A percentile compares a stretch with the other conserved stretches of the same genome.
These are phyloP conservation scores for Coprinopsis marcescibilis DNA, from an alignment of 768 basidiomycete genomes.

Conservation along the genomic window DNA sequence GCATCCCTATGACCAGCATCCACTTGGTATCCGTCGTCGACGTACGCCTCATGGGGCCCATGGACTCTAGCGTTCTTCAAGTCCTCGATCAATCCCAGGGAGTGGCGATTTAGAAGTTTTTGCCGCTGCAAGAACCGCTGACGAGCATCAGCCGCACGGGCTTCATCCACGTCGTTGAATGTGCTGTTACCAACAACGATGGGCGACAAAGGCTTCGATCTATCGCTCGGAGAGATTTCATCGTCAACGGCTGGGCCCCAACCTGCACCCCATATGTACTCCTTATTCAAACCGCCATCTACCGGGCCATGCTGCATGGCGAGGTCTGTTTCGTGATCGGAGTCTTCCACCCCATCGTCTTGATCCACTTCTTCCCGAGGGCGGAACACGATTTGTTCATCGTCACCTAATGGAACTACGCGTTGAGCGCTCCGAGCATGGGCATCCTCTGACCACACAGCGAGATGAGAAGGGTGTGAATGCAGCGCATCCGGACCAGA, in stretches of 20 bases:
- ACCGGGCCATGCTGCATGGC: background rate
- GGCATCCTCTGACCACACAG: background rate
- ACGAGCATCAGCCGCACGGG: background rate
- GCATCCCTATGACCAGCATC: background rate
- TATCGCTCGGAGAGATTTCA: background rate
- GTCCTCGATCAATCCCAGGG: no score
- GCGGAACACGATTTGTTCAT: conserved; percentile 1
- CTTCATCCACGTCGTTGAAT: conserved; percentile 2
- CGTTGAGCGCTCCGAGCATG: background rate
- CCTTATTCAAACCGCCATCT: background rate
- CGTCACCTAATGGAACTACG: background rate
- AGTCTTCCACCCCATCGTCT: background rate
- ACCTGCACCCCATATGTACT: background rate
- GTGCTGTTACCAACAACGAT: conserved; percentile 6
- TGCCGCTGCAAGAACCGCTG: background rate
- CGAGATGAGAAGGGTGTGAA: background rate
- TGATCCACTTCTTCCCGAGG: background rate
- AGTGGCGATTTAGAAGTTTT: no score
- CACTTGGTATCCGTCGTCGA: background rate
- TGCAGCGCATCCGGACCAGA: background rate
- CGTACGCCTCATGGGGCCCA: no score
- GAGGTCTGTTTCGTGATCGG: background rate
- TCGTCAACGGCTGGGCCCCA: background rate
- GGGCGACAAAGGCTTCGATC: conserved; percentile 1
- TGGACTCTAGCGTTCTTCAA: no score